These are phyloP conservation scores for Grosmannia clavigera DNA, from an alignment of 2,329 filamentous ascomycete genomes.

Conservation along the genomic window DNA sequence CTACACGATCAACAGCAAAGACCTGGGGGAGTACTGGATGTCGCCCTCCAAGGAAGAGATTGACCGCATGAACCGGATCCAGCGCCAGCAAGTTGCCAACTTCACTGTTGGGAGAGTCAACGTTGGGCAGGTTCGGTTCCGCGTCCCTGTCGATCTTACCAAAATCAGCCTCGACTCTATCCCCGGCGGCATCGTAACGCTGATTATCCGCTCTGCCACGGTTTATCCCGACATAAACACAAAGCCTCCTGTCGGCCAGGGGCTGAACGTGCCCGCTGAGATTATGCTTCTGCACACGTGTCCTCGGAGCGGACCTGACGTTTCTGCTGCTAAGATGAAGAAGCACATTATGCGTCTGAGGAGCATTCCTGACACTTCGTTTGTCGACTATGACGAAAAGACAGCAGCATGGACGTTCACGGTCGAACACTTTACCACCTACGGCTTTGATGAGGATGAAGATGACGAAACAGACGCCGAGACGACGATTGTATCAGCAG, in stretches of 20 bases:
- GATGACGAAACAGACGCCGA: constrained; percentile 56
- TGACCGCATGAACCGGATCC: constrained; percentile 63
- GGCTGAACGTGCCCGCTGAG: constrained; percentile 79
- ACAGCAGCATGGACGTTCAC: constrained; percentile 83
- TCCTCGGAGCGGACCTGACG: constrained; percentile 61
- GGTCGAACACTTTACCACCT: constrained; percentile 95
- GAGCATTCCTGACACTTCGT: constrained; percentile 68
- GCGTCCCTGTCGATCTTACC: constrained; percentile 70
- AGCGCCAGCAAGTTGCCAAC: constrained; percentile 60
- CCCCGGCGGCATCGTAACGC: constrained; percentile 60
- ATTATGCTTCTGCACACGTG: constrained; percentile 89
- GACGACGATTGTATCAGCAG: constrained; percentile 21
- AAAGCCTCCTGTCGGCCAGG: constrained; percentile 77
- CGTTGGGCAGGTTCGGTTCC: constrained; percentile 73
- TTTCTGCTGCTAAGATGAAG: constrained; percentile 28
- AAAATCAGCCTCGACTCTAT: constrained; percentile 70
- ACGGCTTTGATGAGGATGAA: constrained; percentile 69
- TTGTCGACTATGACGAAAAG: constrained; percentile 64
- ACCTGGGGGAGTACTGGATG: constrained; percentile 71
- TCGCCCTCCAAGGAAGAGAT: constrained; percentile 63
- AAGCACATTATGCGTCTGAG: constrained; percentile 78
- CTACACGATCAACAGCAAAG: constrained; percentile 20
- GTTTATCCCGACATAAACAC: constrained; percentile 67
- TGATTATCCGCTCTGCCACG: constrained; percentile 68
- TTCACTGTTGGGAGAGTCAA: constrained; percentile 75